phyloP scores from a whole-genome alignment of 441 rosid species.

The Capsella rubella region DNA sequence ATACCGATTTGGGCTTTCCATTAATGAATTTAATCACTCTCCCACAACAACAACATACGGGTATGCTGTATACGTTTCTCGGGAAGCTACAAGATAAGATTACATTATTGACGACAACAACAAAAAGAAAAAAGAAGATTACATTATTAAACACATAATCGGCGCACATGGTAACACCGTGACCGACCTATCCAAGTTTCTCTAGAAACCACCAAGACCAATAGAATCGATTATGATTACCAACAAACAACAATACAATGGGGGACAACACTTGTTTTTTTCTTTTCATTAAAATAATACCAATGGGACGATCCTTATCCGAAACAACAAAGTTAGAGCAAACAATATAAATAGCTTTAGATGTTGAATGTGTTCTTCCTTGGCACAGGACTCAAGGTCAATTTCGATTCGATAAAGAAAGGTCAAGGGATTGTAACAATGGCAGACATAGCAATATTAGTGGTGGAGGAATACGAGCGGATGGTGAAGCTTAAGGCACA shows the following conservation, averaged over 20 bases:
- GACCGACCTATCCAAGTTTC: slow-evolving; percentile 29
- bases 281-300: neutral
- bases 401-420: neutral
- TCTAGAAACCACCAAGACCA: slow-evolving; percentile 35
- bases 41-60: too few relatives aligned
- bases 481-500: slow-evolving; percentile 29
- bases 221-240: neutral
- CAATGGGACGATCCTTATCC: slow-evolving; percentile 36
- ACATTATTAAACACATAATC: neutral
- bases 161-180: slow-evolving; percentile 22
- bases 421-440: slow-evolving; percentile 7
- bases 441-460: slow-evolving; percentile 39
- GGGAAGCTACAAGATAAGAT: too few relatives aligned
- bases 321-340: slow-evolving; percentile 13
- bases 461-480: slow-evolving; percentile 42
- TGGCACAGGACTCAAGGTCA: neutral
- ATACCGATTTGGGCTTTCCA: too few relatives aligned
- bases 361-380: neutral
- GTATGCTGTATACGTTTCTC: too few relatives aligned
- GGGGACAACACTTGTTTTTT: neutral
- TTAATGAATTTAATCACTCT: too few relatives aligned
- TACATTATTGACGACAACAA: neutral
- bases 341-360: slow-evolving; percentile 21
- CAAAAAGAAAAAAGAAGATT: too few relatives aligned
- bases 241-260: too few relatives aligned